Evolutionary conservation across 2,329 filamentous ascomycete species (phyloP).

Genomic region (Talaromyces rugulosus): DNA sequence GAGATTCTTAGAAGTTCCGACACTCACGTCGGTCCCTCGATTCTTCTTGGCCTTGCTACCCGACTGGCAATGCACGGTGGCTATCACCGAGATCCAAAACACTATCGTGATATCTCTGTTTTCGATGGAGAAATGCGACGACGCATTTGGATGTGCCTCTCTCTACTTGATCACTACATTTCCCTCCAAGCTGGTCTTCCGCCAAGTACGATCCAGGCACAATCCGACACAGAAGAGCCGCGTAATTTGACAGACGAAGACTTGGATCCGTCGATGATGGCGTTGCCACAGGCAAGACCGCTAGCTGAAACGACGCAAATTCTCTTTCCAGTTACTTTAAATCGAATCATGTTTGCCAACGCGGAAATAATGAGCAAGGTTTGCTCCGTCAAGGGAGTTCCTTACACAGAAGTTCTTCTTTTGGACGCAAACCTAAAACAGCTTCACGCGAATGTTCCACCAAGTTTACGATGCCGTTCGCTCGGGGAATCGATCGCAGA

Average conservation of each 20-base stretch:
- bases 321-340: constrained; percentile 1
- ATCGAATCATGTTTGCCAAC: constrained; percentile 2
- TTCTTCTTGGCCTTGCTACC: not conserved
- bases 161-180: not conserved
- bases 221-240: constrained; percentile 2
- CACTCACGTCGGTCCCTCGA: not conserved
- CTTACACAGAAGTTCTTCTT: constrained; percentile 1
- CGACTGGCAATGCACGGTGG: not conserved
- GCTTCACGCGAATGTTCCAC: not conserved
- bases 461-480: not conserved
- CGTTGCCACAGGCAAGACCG: not conserved
- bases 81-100: constrained; percentile 3
- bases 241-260: constrained; percentile 3
- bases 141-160: constrained; percentile 1
- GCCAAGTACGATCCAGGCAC: not conserved
- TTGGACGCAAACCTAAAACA: constrained; percentile 2
- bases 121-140: constrained; percentile 5
- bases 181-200: not conserved
- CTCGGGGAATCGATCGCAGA: constrained; percentile 1
- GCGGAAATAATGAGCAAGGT: constrained; percentile 2
- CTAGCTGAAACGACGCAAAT: not conserved
- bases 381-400: constrained; percentile 1
- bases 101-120: not conserved
- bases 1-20: constrained; percentile 5
- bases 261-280: not conserved